Evolutionary conservation across 495 filamentous ascomycete species (phyloP), one percentile per base, ranked within the genome.

Genomic region (Ramalina intermedia): DNA sequence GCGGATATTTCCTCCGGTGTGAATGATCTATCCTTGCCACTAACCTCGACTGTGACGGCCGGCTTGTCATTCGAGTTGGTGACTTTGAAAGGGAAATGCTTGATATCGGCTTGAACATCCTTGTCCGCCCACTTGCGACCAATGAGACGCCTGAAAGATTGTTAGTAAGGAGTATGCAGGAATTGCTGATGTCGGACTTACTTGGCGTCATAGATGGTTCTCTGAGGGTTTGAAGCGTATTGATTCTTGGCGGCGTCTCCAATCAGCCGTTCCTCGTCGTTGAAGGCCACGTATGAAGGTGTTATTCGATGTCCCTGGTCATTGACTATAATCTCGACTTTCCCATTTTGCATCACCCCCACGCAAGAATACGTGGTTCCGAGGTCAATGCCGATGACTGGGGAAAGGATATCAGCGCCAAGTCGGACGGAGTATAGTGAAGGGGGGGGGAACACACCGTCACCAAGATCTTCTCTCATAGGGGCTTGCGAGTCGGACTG

Each of bases 241-340:
- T 96, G 93, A 73, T 99, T 96, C 84, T 99, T 99, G 49, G 93
- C 93, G 55, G 93, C 90, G 69, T 96, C 93, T 76, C 93, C 93
- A 55, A 99, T 87, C 45, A 99, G 73, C 57, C 93, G 80, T 67
- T 96, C 93, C 54, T 96, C 91, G 60, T 96, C 90, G 65, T 87
- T 99, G 66, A 90, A 99, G 59, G 93, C 93, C 56, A 99, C 93
- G 68, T 94, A 99, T 46, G 89, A 96, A 27, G 91, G 91, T 53
- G 90, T 98, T 55, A 98, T 96, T 70, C 90, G 85, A 80, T 98
- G 91, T 79, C 90, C 90, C 76, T 95, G 87, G 69, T 91, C 87
- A 72, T 94, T 96, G 63, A 86, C 86, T 52, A 96, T 75, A 69
- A 91, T 95, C 62, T 99, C 93, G 49, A 99, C 93, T 71, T 94